Evolutionary conservation across 805 yeast species (phyloP), one percentile per base, ranked within the genome.

Genomic region (Lipomyces starkeyi): DNA sequence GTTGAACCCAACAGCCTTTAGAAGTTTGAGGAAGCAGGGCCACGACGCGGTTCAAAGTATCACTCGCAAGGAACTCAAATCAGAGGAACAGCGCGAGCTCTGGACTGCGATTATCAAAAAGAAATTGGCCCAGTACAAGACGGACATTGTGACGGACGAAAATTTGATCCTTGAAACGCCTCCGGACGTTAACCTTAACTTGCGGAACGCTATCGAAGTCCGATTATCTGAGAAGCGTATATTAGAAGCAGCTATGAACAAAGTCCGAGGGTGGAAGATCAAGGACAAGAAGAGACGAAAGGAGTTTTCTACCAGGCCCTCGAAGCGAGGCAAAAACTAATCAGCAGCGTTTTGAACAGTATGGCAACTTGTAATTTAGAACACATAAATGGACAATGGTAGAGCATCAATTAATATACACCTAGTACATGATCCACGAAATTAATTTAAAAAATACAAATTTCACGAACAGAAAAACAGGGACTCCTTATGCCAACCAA

Each of bases 101-200:
- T 70, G 69, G 69, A 57, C 64, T 11, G 9, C 34, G 27, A 70
- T 71, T 20, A 55, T 71, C 29, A 54, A 35, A 22, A 40, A 32
- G 37, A 69, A 66, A 35, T 20, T 61, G 49, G 47, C 49, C 11
- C 58, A 59, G 57, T 71, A 71, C 64, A 61, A 55, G 35, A 54
- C 67, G 20, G 72, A 68, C 37, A 54, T 68, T 54, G 67, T 68
- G 27, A 65, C 71, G 14, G 73, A 70, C 57, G 73, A 70, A 61
- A 69, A 68, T 32, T 52, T 68, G 62, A 32, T 62, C 6, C 56
- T 64, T 22, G 73, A 70, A 25, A 52, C 66, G 27, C 13, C 57
- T 3, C 35, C 53, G 11, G 32, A 5, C 5, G 25, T 27, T 25
- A 54, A 61, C n/a, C 43, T 61, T n/a, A 68, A 67, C 47, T 49